These are phyloP conservation scores for Alternaria novae-zelandiae DNA, from an alignment of 2,329 filamentous ascomycete genomes.

Conservation along the genomic window DNA sequence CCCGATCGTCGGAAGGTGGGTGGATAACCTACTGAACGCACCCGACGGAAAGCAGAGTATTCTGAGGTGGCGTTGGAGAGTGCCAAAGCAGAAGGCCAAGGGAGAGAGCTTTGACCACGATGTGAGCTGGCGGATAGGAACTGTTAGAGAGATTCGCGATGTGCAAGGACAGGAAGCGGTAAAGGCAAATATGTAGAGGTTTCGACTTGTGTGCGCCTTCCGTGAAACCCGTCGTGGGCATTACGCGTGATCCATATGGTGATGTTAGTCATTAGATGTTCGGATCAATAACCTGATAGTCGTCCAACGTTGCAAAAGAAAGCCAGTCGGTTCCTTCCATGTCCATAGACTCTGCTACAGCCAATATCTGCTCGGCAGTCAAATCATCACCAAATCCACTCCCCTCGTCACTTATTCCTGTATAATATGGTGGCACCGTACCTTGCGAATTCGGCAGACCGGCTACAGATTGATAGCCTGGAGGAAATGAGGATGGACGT, in stretches of 20 bases:
- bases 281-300: conserved; percentile 35
- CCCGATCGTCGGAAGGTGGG: conserved; percentile 63
- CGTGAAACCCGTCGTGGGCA: neutral
- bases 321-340: conserved; percentile 55
- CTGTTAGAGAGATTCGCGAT: conserved; percentile 32
- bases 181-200: conserved; percentile 25
- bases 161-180: conserved; percentile 13
- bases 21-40: conserved; percentile 55
- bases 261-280: neutral
- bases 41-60: conserved; percentile 52
- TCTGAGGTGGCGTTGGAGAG: conserved; percentile 62
- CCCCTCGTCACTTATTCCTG: conserved; percentile 29
- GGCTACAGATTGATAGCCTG: neutral
- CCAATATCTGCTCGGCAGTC: conserved; percentile 56
- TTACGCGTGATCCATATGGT: neutral
- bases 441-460: neutral
- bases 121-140: conserved; percentile 58
- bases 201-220: neutral
- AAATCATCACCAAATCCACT: conserved; percentile 47
- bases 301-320: conserved; percentile 55
- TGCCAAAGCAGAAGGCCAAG: conserved; percentile 26
- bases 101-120: conserved; percentile 52
- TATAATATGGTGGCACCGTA: conserved; percentile 18
- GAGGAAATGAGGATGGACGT: neutral
- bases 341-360: conserved; percentile 58